These are phyloP conservation scores for Niveomyces coronatus DNA, from an alignment of 2,329 filamentous ascomycete species.

Conservation along the genomic window DNA sequence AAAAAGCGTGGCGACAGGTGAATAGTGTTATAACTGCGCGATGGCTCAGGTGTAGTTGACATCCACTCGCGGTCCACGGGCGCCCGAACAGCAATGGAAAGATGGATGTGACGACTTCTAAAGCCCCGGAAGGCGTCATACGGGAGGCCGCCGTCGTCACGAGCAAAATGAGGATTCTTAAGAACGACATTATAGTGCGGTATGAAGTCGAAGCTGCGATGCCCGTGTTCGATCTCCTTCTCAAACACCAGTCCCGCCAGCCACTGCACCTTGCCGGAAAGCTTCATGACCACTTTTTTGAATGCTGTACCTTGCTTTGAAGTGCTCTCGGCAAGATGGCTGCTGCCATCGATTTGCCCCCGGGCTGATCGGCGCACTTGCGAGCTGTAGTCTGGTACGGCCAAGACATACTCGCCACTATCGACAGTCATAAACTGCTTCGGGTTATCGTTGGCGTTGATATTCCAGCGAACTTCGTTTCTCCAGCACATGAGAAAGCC, in stretches of 20 bases:
- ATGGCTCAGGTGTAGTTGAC: conserved; percentile 61
- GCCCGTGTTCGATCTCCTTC: conserved; percentile 60
- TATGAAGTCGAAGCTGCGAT: conserved; percentile 76
- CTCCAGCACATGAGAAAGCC: conserved; percentile 99
- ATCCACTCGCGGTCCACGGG: conserved; percentile 83
- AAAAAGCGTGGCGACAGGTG: conserved; percentile 94
- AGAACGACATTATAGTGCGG: conserved; percentile 88
- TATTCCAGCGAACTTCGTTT: conserved; percentile 79
- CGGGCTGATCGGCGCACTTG: conserved; percentile 61
- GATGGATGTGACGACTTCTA: conserved; percentile 89
- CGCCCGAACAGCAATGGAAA: conserved; percentile 84
- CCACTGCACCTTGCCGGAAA: conserved; percentile 94
- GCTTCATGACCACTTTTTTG: conserved; percentile 98
- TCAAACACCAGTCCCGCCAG: conserved; percentile 88
- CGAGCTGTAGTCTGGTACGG: conserved; percentile 85
- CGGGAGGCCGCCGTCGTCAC: conserved; percentile 39
- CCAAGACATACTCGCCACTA: conserved; percentile 89
- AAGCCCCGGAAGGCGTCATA: conserved; percentile 98
- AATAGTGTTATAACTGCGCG: conserved; percentile 90
- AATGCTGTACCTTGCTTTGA: conserved; percentile 71
- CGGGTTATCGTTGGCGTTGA: conserved; percentile 77
- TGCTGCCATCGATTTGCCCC: conserved; percentile 44
- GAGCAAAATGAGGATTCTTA: conserved; percentile 67
- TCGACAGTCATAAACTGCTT: conserved; percentile 92
- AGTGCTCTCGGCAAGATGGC: conserved; percentile 50